phyloP scores from a whole-genome alignment of 2,329 filamentous ascomycete species.

The Trichoderma citrinoviride region DNA sequence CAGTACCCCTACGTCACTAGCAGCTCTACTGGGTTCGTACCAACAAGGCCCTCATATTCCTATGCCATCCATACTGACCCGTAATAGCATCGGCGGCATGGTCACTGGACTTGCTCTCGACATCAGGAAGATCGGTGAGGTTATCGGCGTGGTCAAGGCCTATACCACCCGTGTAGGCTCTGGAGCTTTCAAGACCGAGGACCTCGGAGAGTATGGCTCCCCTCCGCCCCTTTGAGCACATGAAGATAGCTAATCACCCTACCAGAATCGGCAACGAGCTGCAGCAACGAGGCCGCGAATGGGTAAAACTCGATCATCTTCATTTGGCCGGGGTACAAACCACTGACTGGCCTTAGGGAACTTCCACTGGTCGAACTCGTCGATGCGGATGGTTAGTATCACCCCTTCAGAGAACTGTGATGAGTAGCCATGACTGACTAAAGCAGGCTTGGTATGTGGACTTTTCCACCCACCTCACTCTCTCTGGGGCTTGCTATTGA shows the following conservation, averaged over 20 bases:
- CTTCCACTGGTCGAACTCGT: constrained; percentile 57
- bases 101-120: constrained; percentile 62
- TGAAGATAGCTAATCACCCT: constrained; percentile 2
- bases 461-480: neutral
- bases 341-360: constrained; percentile 30
- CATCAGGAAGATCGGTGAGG: constrained; percentile 56
- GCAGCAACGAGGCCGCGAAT: constrained; percentile 48
- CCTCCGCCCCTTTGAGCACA: neutral
- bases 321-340: neutral
- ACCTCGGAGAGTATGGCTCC: constrained; percentile 38
- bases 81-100: constrained; percentile 43
- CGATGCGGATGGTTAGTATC: constrained; percentile 51
- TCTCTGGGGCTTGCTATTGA: constrained; percentile 22
- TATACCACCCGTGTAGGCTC: constrained; percentile 63
- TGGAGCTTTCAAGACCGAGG: constrained; percentile 68
- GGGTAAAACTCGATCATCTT: constrained; percentile 28
- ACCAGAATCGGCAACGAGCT: constrained; percentile 43
- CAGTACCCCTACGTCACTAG: constrained; percentile 32
- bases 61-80: neutral
- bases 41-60: neutral
- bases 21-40: constrained; percentile 27
- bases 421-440: neutral
- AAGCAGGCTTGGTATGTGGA: constrained; percentile 28
- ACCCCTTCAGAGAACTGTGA: constrained; percentile 19
- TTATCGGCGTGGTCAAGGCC: constrained; percentile 67